Conservation (phyloP, 2,329 filamentous ascomycete species). For the Colletotrichum graminicola region DNA sequence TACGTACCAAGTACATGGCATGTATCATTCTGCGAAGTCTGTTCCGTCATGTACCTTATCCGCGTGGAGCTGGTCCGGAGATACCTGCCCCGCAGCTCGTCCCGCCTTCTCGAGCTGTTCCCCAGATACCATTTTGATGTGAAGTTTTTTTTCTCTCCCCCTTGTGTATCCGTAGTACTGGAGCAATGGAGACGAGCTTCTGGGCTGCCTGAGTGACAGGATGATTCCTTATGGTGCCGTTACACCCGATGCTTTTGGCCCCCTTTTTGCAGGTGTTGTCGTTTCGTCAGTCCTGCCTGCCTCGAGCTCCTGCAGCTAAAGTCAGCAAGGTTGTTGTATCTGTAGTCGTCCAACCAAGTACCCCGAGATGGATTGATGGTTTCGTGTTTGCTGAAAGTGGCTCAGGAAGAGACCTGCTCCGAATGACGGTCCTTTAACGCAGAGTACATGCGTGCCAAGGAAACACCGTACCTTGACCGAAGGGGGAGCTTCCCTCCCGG, state of each 20-base stretch:
- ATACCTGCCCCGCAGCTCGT: slow-evolving; percentile 13
- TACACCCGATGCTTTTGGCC: neutral
- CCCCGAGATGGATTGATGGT: slow-evolving; percentile 8
- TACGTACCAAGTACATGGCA: too few relatives aligned
- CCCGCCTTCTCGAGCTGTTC: slow-evolving; percentile 13
- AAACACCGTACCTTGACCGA: neutral
- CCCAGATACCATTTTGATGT: neutral
- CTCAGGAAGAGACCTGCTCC: neutral
- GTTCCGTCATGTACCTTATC: slow-evolving; percentile 24
- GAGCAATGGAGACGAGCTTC: neutral
- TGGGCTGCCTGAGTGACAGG: neutral
- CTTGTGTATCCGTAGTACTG: neutral
- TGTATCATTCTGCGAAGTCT: neutral
- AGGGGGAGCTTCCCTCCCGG: slow-evolving; percentile 16
- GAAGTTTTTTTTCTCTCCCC: neutral
- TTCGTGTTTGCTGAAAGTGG: neutral
- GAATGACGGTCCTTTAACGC: neutral
- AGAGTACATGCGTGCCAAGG: slow-evolving; percentile 2
- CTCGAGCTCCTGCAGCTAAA: slow-evolving; percentile 11
- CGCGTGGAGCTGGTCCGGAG: slow-evolving; percentile 11
- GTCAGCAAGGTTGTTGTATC: slow-evolving; percentile 17
- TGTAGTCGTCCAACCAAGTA: neutral
- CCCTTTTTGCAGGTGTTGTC: neutral
- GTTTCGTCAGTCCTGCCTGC: slow-evolving; percentile 2
- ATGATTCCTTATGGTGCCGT: neutral